Evolutionary conservation across 352 stramenopile genomes (phyloP), one percentile per base, ranked within the genome.

Genomic region (Phytopythium cucurbitacearum): DNA sequence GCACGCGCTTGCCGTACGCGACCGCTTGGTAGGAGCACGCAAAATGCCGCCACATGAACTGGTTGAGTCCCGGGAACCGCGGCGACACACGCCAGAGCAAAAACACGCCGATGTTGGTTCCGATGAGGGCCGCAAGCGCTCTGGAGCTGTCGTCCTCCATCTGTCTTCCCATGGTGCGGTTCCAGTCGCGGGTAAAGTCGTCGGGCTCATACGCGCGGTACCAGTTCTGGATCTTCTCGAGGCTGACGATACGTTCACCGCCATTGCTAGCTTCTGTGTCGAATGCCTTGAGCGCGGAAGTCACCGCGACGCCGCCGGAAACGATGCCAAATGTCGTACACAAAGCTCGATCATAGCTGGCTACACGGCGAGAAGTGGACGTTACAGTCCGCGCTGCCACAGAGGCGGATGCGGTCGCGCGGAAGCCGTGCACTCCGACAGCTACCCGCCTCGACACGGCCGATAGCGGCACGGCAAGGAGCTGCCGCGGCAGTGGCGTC

Each of bases 41-140:
- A 60, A 91, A 94, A 48, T 94, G 76, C 43, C 66, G 58, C 84
- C 84, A 94, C 80, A 94, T 94, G 48, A 87, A 87, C 4, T 70
- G 61, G 39, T 89, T 67, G 42, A 94, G 51, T 40, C 40, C 49
- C 4, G 65, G 67, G 36, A 73, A 59, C 5, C 65, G 52, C 33
- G 81, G 74, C 12, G 83, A 90, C n/a, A 78, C 40, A 4, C 80
- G 78, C 83, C 80, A 94, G 34, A 94, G 55, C 11, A 75, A 80
- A 56, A 89, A 91, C 4, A 91, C 69, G 1, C 76, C 35, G 6
- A 77, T 81, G 64, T 94, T 94, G 21, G 69, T 53, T 11, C 68
- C 81, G 51, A 94, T 89, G 12, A 94, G 43, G 1, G 45, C 59
- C 3, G 73, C 67, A n/a, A 94, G 56, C n/a, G 68, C 67, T 36